Base-by-base conservation (phyloP, 352 stramenopile genomes). In the Phytophthora sojae region DNA sequence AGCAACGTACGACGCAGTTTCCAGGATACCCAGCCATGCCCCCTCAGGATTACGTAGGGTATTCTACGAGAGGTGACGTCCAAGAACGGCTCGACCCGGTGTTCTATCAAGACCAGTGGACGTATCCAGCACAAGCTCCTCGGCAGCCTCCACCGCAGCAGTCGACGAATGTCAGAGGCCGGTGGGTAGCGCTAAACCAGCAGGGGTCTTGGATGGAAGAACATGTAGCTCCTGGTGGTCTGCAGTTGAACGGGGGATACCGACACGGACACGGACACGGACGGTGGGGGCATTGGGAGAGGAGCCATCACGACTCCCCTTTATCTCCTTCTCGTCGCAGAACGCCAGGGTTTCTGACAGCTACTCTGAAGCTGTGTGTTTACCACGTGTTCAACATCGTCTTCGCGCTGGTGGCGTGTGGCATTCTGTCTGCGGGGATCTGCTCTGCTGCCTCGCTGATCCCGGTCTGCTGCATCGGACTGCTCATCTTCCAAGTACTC, bases 401-500 rank as follows among this genome's bases (percentile, higher is more conserved):
- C 9, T 74, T 94, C 21, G 83, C 80, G 12, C 79, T 91, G 42
- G 66, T 69, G 12, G 76, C 67, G 11, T 89, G 87, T 57, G 67
- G 69, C 0, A 59, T 92, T 15, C 60, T 92, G 23, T 79, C 82
- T 52, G 60, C 71, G 2, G 85, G 83, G 3, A 62, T 84, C 2
- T 80, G 71, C 39, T 67, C 80, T 9, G 79, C 77, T 3, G 69
- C 81, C 17, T 83, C 80, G 12, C 58, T 91, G 23, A 63, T 94
- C 5, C 83, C 86, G 1, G 54, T 91, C 30, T 92, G 85, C 61
- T 94, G 86, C 64, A 62, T 93, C 17, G 86, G 86, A 11, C 64
- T 94, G 45, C 63, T 90, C 12, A 61, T 92, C 32, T 90, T 94
- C 63, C 81, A 85, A 37, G 61, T 86, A 6, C 69, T 94, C 23